These are phyloP conservation scores for Candida ponderosae DNA, from an alignment of 805 yeast genomes.

Conservation along the genomic window DNA sequence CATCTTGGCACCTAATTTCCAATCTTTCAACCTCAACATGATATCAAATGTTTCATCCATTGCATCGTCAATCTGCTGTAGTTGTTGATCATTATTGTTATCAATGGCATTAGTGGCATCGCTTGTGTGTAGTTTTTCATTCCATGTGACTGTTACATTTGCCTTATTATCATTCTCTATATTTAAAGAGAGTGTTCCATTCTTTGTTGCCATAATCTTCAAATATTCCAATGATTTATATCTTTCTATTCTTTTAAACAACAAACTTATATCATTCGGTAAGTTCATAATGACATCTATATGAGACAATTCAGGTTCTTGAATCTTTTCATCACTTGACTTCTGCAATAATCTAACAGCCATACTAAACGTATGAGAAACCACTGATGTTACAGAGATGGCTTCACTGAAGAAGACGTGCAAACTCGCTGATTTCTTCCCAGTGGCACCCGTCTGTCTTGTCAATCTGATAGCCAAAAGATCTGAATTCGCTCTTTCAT, in stretches of 20 bases:
- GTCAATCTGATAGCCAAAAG: slow-evolving; percentile 46
- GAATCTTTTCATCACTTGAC: slow-evolving; percentile 41
- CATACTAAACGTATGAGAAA: slow-evolving; percentile 60
- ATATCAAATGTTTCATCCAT: slow-evolving; percentile 32
- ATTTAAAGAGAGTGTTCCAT: slow-evolving; percentile 43
- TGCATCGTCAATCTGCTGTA: neutral
- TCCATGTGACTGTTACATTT: slow-evolving; percentile 53
- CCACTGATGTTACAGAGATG: slow-evolving; percentile 31
- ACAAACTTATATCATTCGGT: slow-evolving; percentile 39
- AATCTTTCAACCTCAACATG: slow-evolving; percentile 49
- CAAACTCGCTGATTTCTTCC: slow-evolving; percentile 40
- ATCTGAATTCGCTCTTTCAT: slow-evolving; percentile 43
- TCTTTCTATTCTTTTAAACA: slow-evolving; percentile 59
- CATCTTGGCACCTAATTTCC: slow-evolving; percentile 59
- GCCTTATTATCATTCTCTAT: slow-evolving; percentile 46
- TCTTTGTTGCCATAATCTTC: slow-evolving; percentile 38
- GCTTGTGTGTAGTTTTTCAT: slow-evolving; percentile 37
- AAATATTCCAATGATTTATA: slow-evolving; percentile 47
- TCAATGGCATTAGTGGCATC: slow-evolving; percentile 7
- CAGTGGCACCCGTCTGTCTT: slow-evolving; percentile 16
- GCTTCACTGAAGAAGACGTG: slow-evolving; percentile 47
- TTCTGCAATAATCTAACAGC: slow-evolving; percentile 59
- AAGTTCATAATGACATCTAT: slow-evolving; percentile 48
- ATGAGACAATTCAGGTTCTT: slow-evolving; percentile 55
- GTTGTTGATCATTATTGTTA: neutral